These are phyloP conservation scores for Saccharomycopsis javanensis DNA, from an alignment of 805 yeast genomes.

Conservation along the genomic window DNA sequence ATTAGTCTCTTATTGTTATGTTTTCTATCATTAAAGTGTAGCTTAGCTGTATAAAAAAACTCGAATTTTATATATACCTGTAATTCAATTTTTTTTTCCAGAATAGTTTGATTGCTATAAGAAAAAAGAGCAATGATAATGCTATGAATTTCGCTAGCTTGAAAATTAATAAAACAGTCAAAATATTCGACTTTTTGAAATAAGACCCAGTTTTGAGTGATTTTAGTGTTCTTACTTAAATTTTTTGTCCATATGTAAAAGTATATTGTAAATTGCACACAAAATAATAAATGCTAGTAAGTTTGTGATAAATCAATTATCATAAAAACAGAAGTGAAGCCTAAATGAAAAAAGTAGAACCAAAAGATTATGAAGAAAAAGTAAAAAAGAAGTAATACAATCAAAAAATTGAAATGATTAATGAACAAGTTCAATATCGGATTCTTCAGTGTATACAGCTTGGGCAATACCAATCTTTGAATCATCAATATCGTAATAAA, in stretches of 20 bases:
- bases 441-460: conserved; percentile 26
- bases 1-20: no score
- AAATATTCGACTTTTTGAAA: not conserved
- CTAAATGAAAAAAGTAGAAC: not conserved
- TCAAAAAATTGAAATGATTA: not conserved
- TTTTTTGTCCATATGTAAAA: not conserved
- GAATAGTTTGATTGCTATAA: no score
- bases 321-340: not conserved
- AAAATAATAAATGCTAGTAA: not conserved
- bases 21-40: no score
- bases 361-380: not conserved
- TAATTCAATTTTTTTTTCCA: no score
- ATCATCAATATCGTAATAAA: conserved; percentile 44
- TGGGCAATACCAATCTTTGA: conserved; percentile 37
- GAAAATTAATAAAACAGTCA: no score
- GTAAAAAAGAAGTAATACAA: not conserved
- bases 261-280: not conserved
- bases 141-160: no score
- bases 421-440: conserved; percentile 23
- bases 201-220: not conserved
- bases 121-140: no score
- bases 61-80: no score
- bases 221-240: no score
- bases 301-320: not conserved
- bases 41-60: no score